These are phyloP conservation scores for Nosema granulosis DNA, from an alignment of 371 early-diverging fungal genomes.

Conservation along the genomic window DNA sequence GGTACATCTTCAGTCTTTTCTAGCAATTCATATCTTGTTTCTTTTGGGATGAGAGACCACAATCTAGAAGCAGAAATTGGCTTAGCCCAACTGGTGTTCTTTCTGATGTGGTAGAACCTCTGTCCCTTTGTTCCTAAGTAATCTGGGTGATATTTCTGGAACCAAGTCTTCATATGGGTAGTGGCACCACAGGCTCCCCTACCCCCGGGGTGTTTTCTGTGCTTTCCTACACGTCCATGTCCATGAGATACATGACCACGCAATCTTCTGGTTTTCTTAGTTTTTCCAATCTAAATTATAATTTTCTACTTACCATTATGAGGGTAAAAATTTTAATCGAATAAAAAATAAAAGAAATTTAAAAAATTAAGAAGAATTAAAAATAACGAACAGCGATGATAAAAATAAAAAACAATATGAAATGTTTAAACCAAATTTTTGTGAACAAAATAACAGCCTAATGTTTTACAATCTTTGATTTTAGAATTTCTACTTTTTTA, in stretches of 20 bases:
- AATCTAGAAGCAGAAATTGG: conserved; percentile 84
- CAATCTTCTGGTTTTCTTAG: conserved; percentile 63
- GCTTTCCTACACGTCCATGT: conserved; percentile 76
- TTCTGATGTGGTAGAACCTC: conserved; percentile 93
- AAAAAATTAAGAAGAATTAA: background rate
- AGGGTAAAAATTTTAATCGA: conserved; percentile 51
- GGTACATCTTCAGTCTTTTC: conserved; percentile 76
- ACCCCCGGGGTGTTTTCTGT: conserved; percentile 99
- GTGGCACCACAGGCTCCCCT: conserved; percentile 97
- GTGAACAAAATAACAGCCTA: too few relatives aligned
- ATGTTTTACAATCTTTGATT: too few relatives aligned
- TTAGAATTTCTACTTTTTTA: too few relatives aligned
- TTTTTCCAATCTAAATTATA: conserved; percentile 41
- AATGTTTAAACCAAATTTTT: too few relatives aligned
- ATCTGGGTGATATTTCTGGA: conserved; percentile 99
- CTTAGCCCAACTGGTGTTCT: conserved; percentile 79
- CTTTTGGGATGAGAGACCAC: conserved; percentile 84
- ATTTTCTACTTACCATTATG: conserved; percentile 41
- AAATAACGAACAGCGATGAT: background rate
- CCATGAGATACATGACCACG: conserved; percentile 68
- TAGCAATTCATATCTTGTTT: conserved; percentile 76
- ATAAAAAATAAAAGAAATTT: background rate
- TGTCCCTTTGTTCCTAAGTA: conserved; percentile 99
- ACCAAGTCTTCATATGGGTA: conserved; percentile 97
- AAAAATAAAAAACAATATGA: conserved; percentile 24